Percentiles rank a stretch among this genome's conserved stretches.
Evolutionary conservation across 352 stramenopile genomes (phyloP).

Genomic region (Globisporangium abappressorium): DNA sequence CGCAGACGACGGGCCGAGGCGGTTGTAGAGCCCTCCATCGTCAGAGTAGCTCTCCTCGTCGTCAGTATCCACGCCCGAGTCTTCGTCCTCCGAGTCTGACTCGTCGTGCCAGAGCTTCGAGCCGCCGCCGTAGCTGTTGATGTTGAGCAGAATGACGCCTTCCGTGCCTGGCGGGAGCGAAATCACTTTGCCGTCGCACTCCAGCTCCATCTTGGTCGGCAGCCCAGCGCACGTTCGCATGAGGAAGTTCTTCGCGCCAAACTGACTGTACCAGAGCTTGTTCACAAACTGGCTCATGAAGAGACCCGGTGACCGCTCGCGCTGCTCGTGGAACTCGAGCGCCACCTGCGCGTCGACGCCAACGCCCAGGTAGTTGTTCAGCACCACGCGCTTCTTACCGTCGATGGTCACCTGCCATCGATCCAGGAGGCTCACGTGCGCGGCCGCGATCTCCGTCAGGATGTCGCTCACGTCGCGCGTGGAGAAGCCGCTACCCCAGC

Average conservation of each 20-base stretch:
- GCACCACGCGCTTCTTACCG: slow-evolving; percentile 55
- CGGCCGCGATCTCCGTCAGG: slow-evolving; percentile 62
- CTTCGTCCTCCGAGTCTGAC: slow-evolving; percentile 49
- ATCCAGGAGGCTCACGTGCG: slow-evolving; percentile 73
- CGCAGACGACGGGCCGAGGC: slow-evolving; percentile 56
- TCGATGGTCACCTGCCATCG: slow-evolving; percentile 74
- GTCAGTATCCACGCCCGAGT: slow-evolving; percentile 40
- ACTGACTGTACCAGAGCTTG: slow-evolving; percentile 90
- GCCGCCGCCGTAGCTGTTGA: slow-evolving; percentile 86
- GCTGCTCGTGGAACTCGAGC: slow-evolving; percentile 89
- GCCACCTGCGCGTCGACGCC: slow-evolving; percentile 90
- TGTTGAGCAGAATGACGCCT: slow-evolving; percentile 86
- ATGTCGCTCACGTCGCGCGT: slow-evolving; percentile 64
- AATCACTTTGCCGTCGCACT: slow-evolving; percentile 78
- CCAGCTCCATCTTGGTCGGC: slow-evolving; percentile 67
- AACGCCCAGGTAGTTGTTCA: slow-evolving; percentile 86
- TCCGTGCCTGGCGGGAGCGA: slow-evolving; percentile 71
- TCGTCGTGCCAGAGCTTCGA: slow-evolving; percentile 87
- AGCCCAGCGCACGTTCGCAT: slow-evolving; percentile 79
- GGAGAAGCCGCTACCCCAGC: slow-evolving; percentile 93
- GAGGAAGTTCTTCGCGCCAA: slow-evolving; percentile 86
- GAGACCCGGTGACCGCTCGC: slow-evolving; percentile 78
- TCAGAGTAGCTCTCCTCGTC: slow-evolving; percentile 31
- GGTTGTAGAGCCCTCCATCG: slow-evolving; percentile 20
- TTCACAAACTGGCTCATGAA: slow-evolving; percentile 91